Percentiles rank a stretch among this genome's conserved stretches.
Evolutionary conservation across 2,329 filamentous ascomycete genomes (phyloP).

Genomic region (Colletotrichum sp.): DNA sequence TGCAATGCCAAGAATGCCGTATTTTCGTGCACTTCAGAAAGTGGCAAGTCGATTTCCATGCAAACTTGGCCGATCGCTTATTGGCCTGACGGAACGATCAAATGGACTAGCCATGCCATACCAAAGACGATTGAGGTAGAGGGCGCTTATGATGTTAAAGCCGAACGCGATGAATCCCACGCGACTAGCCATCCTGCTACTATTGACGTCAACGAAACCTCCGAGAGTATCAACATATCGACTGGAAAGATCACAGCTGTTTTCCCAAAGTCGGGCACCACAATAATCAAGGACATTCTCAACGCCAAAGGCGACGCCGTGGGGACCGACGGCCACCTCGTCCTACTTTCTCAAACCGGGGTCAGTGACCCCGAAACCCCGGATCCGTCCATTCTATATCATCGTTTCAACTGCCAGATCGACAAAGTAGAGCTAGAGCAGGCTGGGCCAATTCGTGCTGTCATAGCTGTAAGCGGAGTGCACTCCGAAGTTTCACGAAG

Average conservation of each 20-base stretch:
- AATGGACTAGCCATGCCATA: conserved; percentile 66
- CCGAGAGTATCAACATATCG: conserved; percentile 39
- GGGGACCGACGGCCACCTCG: conserved; percentile 52
- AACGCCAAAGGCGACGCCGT: conserved; percentile 45
- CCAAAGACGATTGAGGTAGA: conserved; percentile 17
- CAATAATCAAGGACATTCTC: conserved; percentile 43
- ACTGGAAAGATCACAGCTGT: conserved; percentile 47
- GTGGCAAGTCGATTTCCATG: neutral
- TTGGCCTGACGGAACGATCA: conserved; percentile 65
- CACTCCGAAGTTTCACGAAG: conserved; percentile 31
- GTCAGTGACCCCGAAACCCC: conserved; percentile 44
- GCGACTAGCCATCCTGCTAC: conserved; percentile 41
- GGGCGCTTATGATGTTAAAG: neutral
- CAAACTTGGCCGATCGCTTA: conserved; percentile 64
- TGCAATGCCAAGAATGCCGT: neutral
- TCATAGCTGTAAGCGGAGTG: conserved; percentile 51
- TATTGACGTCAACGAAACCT: conserved; percentile 25
- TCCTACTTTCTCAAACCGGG: conserved; percentile 58
- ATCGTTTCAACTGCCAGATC: conserved; percentile 52
- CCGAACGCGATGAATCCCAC: conserved; percentile 38
- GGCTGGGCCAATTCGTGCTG: conserved; percentile 46
- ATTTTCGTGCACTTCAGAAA: neutral
- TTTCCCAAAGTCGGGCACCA: conserved; percentile 47
- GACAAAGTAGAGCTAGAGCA: conserved; percentile 57
- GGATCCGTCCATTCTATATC: conserved; percentile 34